These are phyloP conservation scores for Rhizophagus sp. DNA, from an alignment of 192 early-diverging fungal genomes.

Conservation along the genomic window DNA sequence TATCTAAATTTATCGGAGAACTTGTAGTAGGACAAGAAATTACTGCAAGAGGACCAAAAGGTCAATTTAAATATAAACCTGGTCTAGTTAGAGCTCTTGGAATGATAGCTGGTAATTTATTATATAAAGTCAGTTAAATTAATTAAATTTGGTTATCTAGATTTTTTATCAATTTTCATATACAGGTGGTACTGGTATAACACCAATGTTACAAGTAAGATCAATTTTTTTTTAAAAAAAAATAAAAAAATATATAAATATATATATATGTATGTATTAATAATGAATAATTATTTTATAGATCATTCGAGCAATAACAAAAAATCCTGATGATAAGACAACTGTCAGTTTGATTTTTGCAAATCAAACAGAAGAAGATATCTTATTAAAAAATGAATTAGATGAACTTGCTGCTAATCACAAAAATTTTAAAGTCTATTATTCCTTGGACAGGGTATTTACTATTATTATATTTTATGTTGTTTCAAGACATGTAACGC, in stretches of 20 bases:
- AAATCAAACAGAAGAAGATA: constrained; percentile 88
- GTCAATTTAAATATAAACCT: constrained; percentile 81
- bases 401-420: constrained; percentile 72
- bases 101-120: constrained; percentile 80
- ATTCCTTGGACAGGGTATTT: constrained; percentile 74
- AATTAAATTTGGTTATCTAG: neutral
- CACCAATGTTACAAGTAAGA: constrained; percentile 84
- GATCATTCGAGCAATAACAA: constrained; percentile 84
- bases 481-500: neutral
- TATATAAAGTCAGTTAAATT: neutral
- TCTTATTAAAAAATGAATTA: constrained; percentile 82
- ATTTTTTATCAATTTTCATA: neutral
- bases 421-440: constrained; percentile 77
- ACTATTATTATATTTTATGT: neutral
- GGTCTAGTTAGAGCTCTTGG: constrained; percentile 79
- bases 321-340: constrained; percentile 88
- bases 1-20: constrained; percentile 72
- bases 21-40: constrained; percentile 76
- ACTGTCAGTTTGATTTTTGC: constrained; percentile 87
- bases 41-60: constrained; percentile 85
- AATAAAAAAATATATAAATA: no score
- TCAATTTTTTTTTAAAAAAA: no score
- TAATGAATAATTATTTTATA: constrained; percentile 25
- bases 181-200: constrained; percentile 82
- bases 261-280: no score